Conservation (phyloP, 192 early-diverging fungal genomes). For the Podila epicladia region DNA sequence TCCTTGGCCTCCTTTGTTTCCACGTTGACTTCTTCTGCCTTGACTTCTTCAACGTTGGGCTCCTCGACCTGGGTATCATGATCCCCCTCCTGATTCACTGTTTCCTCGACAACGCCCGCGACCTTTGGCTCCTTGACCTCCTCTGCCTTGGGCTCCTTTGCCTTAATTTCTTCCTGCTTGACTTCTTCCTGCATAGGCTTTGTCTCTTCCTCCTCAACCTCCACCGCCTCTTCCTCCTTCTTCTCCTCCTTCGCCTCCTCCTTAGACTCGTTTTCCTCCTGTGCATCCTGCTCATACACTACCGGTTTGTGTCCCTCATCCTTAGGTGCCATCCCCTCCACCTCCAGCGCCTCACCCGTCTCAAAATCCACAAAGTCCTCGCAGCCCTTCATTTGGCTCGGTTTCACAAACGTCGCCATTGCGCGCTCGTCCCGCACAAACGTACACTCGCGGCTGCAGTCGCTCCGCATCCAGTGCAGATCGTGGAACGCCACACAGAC, state of each 20-base stretch:
- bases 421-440: constrained; percentile 23
- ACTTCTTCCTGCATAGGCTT: background rate
- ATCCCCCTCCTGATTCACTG: background rate
- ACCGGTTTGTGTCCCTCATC: constrained; percentile 16
- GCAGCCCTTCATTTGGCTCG: constrained; percentile 23
- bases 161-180: constrained; percentile 1
- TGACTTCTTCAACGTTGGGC: background rate
- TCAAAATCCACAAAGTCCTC: constrained; percentile 26
- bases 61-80: too few relatives aligned
- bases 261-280: background rate
- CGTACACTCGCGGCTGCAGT: constrained; percentile 29
- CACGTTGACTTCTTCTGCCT: background rate
- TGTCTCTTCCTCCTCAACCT: background rate
- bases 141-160: background rate
- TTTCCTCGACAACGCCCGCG: background rate
- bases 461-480: constrained; percentile 40
- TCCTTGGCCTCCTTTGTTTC: background rate
- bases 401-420: constrained; percentile 10
- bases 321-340: constrained; percentile 31
- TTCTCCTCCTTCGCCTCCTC: background rate
- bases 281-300: constrained; percentile 4
- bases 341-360: constrained; percentile 11
- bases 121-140: background rate
- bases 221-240: background rate
- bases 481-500: constrained; percentile 34